Evolutionary conservation across 257 asterid genomes (phyloP).

Genomic region (Solanum pinnatisectum): DNA sequence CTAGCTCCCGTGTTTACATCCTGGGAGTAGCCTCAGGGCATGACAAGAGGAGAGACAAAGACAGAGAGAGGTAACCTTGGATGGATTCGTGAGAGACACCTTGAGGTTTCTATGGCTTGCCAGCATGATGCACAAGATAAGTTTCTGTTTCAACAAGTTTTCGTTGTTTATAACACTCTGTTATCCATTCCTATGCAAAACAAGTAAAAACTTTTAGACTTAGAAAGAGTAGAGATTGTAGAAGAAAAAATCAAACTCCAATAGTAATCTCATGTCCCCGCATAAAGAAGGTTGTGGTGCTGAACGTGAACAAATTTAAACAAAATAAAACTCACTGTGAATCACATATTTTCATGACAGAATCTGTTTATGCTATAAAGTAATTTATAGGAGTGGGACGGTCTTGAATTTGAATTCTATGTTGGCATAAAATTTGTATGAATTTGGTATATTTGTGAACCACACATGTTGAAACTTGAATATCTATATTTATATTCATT

Average conservation of each 20-base stretch:
- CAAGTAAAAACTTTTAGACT: background rate
- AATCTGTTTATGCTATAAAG: too few relatives aligned
- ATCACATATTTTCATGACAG: background rate
- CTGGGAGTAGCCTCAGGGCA: background rate
- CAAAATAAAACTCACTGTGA: background rate
- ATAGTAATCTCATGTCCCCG: background rate
- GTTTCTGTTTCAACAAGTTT: slow-evolving; percentile 72
- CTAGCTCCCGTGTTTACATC: too few relatives aligned
- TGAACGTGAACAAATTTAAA: background rate
- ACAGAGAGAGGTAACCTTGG: slow-evolving; percentile 30
- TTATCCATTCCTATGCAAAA: slow-evolving; percentile 72
- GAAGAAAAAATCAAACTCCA: background rate
- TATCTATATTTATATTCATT: too few relatives aligned
- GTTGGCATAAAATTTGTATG: too few relatives aligned
- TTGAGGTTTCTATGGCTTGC: slow-evolving; percentile 85
- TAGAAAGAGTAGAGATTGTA: background rate
- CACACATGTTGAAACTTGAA: too few relatives aligned
- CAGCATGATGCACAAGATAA: slow-evolving; percentile 59
- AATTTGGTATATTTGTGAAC: too few relatives aligned
- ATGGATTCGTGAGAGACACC: slow-evolving; percentile 24
- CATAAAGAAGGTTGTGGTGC: background rate
- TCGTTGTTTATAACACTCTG: slow-evolving; percentile 50
- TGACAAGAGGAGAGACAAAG: background rate
- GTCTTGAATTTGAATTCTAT: too few relatives aligned
- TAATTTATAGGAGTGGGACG: too few relatives aligned